Evolutionary conservation across 345 rosid genomes (phyloP), one percentile per base, ranked within the genome.

Genomic region (Euphorbia peplus): DNA sequence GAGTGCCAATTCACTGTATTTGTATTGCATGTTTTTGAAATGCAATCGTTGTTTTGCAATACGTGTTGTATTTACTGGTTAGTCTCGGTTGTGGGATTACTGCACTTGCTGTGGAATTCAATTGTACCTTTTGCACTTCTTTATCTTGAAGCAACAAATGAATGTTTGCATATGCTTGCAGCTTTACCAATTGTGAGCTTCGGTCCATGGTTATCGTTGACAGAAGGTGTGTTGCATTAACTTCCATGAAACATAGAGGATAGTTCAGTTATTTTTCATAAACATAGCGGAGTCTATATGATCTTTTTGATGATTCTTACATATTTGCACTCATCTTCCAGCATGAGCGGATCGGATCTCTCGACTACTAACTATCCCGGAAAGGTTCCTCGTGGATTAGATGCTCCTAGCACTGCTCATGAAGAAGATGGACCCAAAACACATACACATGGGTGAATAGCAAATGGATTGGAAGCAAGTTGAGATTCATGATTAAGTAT

Each of bases 181-280:
- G 99, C 80, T 95, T 88, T 80, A 85, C 96, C 15, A 95, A 91
- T 62, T 91, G 97, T n/a, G 99, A 95, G 85, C 95, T 91, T 42
- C 91, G 99, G 46, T 91, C 99, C 54, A 84, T 90, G 93, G 84
- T 91, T 78, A 84, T 95, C 51, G 87, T 85, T 1, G 96, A 95
- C 75, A 88, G 76, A 80, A 82, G 90, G 96, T 90, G 72, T 15
- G 50, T 44, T 44, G 4, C 47, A 44, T 18, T 10, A 44, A 39
- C 1, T 39, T 39, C 42, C 42, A 4, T 39, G 42, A 39, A 39
- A 39, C 42, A 39, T 39, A 44, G 50, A 44, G 16, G 50, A 44
- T 11, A 79, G 81, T 25, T 72, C 57, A 19, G 54, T 69, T 19
- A 28, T 25, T 28, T 19, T 22, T 9, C 32, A 60, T 37, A 1